Percentiles rank a stretch among this genome's conserved stretches.
Evolutionary conservation across 2,329 filamentous ascomycete species (phyloP).

Genomic region (Hypoxylon sp.): DNA sequence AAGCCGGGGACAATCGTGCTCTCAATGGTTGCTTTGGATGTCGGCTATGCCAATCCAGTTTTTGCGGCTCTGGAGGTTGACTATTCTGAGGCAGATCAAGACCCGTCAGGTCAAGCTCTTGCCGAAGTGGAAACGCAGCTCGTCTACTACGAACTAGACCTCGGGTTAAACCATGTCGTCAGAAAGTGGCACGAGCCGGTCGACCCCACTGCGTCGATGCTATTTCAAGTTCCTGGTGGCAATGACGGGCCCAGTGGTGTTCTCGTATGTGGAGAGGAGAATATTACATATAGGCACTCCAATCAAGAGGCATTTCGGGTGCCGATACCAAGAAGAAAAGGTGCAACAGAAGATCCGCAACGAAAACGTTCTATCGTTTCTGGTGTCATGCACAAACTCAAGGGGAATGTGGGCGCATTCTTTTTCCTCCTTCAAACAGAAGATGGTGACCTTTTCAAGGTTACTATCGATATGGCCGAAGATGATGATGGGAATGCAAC

Average conservation of each 20-base stretch:
- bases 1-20: slow-evolving; percentile 93
- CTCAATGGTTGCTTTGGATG: slow-evolving; percentile 88
- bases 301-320: slow-evolving; percentile 92
- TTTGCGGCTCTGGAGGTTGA: slow-evolving; percentile 96
- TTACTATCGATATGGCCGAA: slow-evolving; percentile 91
- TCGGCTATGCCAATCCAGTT: slow-evolving; percentile 96
- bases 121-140: slow-evolving; percentile 89
- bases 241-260: slow-evolving; percentile 95
- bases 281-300: slow-evolving; percentile 96
- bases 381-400: slow-evolving; percentile 98
- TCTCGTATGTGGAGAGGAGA: slow-evolving; percentile 93
- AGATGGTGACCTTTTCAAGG: slow-evolving; percentile 98
- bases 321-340: slow-evolving; percentile 87
- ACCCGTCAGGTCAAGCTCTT: slow-evolving; percentile 86
- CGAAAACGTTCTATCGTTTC: slow-evolving; percentile 89
- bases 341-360: slow-evolving; percentile 91
- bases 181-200: slow-evolving; percentile 96
- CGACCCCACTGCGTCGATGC: slow-evolving; percentile 86
- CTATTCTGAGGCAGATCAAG: slow-evolving; percentile 91
- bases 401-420: slow-evolving; percentile 85
- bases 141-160: slow-evolving; percentile 97
- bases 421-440: slow-evolving; percentile 97
- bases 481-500: slow-evolving; percentile 84
- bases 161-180: slow-evolving; percentile 97
- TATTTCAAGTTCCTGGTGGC: slow-evolving; percentile 96